phyloP scores from a whole-genome alignment of 2,329 filamentous ascomycete genomes.

The Phyllosticta ampelicida region DNA sequence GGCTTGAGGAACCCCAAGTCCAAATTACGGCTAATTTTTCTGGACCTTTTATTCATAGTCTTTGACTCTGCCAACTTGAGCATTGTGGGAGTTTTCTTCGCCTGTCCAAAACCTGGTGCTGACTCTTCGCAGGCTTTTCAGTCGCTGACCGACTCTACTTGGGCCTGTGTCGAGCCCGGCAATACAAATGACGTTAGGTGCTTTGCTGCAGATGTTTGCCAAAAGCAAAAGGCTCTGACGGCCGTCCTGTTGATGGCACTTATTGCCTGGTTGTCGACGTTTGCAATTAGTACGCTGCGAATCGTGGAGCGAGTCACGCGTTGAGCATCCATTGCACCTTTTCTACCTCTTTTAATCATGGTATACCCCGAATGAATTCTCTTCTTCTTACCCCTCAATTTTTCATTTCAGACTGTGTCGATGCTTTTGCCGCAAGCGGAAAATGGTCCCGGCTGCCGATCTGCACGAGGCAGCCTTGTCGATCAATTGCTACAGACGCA shows the following conservation, averaged over 20 bases:
- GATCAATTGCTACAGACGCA: background rate
- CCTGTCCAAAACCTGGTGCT: background rate
- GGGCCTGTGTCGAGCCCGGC: conserved; percentile 32
- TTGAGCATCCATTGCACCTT: background rate
- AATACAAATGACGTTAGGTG: background rate
- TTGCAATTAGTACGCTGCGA: conserved; percentile 57
- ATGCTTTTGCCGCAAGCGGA: background rate
- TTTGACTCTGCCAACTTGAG: conserved; percentile 92
- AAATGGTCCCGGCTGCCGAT: background rate
- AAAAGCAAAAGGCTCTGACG: conserved; percentile 59
- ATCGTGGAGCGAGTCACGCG: conserved; percentile 9
- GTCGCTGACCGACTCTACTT: conserved; percentile 55
- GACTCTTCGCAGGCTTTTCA: conserved; percentile 53
- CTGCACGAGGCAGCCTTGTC: background rate
- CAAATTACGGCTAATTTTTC: conserved; percentile 80
- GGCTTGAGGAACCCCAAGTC: conserved; percentile 73
- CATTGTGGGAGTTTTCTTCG: conserved; percentile 31
- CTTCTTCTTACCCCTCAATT: conserved; percentile 3
- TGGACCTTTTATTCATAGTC: conserved; percentile 93
- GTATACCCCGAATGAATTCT: conserved; percentile 9
- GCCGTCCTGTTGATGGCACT: conserved; percentile 71
- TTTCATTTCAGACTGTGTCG: background rate
- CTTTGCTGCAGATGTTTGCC: conserved; percentile 41
- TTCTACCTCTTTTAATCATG: conserved; percentile 3
- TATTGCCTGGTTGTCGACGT: conserved; percentile 82